Percentiles rank a stretch among this genome's conserved stretches.
These are phyloP conservation scores for Fusarium verrucosum DNA, from an alignment of 2,329 filamentous ascomycete genomes.

Conservation along the genomic window DNA sequence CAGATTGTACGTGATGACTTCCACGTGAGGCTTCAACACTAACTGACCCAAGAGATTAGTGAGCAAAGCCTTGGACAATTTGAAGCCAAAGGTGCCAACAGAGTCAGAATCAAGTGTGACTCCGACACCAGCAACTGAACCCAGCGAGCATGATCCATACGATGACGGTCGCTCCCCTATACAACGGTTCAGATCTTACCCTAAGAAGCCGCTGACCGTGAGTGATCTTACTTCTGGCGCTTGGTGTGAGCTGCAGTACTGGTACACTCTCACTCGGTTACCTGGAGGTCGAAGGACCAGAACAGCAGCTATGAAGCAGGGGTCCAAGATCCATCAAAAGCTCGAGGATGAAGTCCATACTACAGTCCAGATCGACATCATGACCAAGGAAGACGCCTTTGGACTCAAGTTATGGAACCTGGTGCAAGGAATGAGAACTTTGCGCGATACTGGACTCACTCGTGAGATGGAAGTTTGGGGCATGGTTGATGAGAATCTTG, in stretches of 20 bases:
- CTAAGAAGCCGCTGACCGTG: constrained; percentile 83
- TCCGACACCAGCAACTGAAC: constrained; percentile 9
- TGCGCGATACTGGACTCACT: constrained; percentile 76
- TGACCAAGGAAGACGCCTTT: constrained; percentile 82
- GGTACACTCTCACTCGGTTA: constrained; percentile 80
- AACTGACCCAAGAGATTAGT: constrained; percentile 75
- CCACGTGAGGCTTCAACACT: constrained; percentile 51
- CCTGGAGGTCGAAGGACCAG: constrained; percentile 75
- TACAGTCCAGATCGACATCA: constrained; percentile 75
- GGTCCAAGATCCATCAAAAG: constrained; percentile 79
- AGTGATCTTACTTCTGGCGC: constrained; percentile 88
- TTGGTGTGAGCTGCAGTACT: constrained; percentile 97
- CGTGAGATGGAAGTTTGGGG: constrained; percentile 89
- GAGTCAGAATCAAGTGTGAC: constrained; percentile 26
- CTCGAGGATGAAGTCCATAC: constrained; percentile 88
- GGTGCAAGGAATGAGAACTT: constrained; percentile 81
- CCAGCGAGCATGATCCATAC: constrained; percentile 17
- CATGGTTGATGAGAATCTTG: constrained; percentile 78
- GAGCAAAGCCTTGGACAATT: constrained; percentile 54
- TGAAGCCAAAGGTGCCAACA: constrained; percentile 28
- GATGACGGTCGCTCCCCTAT: constrained; percentile 66
- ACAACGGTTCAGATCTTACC: constrained; percentile 79
- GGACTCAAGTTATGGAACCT: constrained; percentile 90
- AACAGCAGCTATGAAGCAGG: constrained; percentile 85
- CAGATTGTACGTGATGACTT: constrained; percentile 59